phyloP scores from a whole-genome alignment of 495 filamentous ascomycete genomes.

The Neurospora sp. region DNA sequence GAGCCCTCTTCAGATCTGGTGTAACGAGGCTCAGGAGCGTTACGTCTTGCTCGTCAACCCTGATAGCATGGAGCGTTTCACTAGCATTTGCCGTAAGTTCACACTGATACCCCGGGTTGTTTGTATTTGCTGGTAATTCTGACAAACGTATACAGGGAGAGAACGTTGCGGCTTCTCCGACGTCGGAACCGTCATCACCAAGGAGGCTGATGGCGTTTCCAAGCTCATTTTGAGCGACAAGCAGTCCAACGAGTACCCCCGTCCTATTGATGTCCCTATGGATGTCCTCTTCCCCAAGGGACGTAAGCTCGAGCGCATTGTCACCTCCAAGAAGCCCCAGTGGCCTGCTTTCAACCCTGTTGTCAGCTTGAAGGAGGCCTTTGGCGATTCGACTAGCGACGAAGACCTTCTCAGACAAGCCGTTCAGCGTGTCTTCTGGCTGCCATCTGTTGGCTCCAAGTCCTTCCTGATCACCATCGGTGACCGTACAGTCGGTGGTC shows the following conservation, averaged over 20 bases:
- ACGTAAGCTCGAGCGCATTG: conserved; percentile 70
- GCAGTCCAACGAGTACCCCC: conserved; percentile 64
- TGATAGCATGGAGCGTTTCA: conserved; percentile 72
- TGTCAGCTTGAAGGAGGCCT: conserved; percentile 29
- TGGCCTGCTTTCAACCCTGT: conserved; percentile 63
- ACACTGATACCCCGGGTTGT: background rate
- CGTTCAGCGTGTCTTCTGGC: conserved; percentile 64
- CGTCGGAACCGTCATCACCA: conserved; percentile 67
- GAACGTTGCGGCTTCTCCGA: conserved; percentile 93
- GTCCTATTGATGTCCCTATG: conserved; percentile 86
- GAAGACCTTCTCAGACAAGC: conserved; percentile 65
- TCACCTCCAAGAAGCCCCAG: conserved; percentile 58
- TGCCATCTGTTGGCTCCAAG: conserved; percentile 89
- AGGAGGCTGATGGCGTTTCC: conserved; percentile 50
- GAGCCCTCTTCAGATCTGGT: conserved; percentile 96
- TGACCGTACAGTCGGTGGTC: conserved; percentile 82
- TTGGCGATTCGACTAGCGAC: conserved; percentile 41
- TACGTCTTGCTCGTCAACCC: conserved; percentile 80
- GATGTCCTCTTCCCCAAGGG: conserved; percentile 85
- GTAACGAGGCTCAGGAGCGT: conserved; percentile 90
- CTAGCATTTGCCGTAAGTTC: conserved; percentile 57
- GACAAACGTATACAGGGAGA: conserved; percentile 30
- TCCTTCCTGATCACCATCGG: conserved; percentile 95
- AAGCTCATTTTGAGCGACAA: conserved; percentile 72
- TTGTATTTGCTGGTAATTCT: conserved; percentile 1